Conservation (phyloP, 1,284 basidiomycete genomes). For the Boletellus deceptivus region DNA sequence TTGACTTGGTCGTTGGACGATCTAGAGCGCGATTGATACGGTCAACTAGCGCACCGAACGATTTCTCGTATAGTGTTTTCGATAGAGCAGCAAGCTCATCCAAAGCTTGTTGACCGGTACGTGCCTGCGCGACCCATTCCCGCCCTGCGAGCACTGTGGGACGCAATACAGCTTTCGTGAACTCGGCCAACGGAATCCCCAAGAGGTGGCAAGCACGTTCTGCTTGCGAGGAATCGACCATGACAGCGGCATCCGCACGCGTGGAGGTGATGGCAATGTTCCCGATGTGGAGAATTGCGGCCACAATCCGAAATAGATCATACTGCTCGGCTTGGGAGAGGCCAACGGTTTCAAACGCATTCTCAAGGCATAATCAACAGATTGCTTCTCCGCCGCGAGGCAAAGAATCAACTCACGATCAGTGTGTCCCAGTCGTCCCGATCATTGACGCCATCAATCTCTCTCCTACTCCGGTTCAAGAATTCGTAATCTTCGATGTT, state of each 20-base stretch:
- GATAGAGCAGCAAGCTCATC: constrained; percentile 93
- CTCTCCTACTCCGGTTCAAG: constrained; percentile 84
- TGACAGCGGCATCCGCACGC: constrained; percentile 84
- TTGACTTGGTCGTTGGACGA: constrained; percentile 87
- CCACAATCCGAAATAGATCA: constrained; percentile 92
- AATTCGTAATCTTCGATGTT: constrained; percentile 86
- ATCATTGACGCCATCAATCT: constrained; percentile 96
- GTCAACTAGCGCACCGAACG: constrained; percentile 91
- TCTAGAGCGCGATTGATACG: constrained; percentile 94
- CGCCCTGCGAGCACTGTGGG: constrained; percentile 92
- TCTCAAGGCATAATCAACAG: constrained; percentile 40
- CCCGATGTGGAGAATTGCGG: constrained; percentile 93
- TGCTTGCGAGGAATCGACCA: constrained; percentile 78
- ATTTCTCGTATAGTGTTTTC: constrained; percentile 98
- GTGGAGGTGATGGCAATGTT: constrained; percentile 87
- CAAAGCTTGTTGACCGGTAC: constrained; percentile 88
- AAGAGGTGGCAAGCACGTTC: constrained; percentile 94
- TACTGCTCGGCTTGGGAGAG: constrained; percentile 85
- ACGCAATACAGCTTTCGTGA: constrained; percentile 83
- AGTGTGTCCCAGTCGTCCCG: constrained; percentile 83
- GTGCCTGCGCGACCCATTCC: constrained; percentile 95
- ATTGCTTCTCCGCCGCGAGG: background rate
- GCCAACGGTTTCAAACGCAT: constrained; percentile 83
- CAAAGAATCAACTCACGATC: constrained; percentile 46
- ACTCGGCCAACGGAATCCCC: constrained; percentile 88